Percentiles rank a stretch among this genome's conserved stretches.
These are phyloP conservation scores for Monosporascus cannonballus DNA, from an alignment of 2,329 filamentous ascomycete species.

Conservation along the genomic window DNA sequence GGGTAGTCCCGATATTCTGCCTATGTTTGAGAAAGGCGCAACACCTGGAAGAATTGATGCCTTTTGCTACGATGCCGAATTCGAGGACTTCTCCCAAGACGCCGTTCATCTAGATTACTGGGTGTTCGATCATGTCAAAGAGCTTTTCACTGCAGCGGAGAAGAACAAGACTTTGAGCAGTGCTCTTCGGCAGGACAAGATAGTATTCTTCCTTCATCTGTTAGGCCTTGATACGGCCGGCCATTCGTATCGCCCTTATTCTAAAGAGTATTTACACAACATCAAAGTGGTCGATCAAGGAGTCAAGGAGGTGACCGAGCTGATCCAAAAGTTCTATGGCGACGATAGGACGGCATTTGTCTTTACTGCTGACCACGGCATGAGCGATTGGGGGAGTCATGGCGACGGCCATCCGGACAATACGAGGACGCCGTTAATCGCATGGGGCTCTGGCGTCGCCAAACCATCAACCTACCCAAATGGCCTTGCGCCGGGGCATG, in stretches of 20 bases:
- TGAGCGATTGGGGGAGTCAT: slow-evolving; percentile 99
- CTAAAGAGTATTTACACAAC: slow-evolving; percentile 90
- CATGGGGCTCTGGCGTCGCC: slow-evolving; percentile 88
- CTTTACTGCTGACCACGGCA: slow-evolving; percentile 96
- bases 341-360: slow-evolving; percentile 87
- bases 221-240: slow-evolving; percentile 88
- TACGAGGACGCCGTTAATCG: slow-evolving; percentile 85
- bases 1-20: slow-evolving; percentile 95
- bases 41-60: slow-evolving; percentile 80
- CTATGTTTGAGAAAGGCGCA: slow-evolving; percentile 95
- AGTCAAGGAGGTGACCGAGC: slow-evolving; percentile 72
- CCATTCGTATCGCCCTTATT: slow-evolving; percentile 83
- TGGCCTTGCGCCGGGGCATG: slow-evolving; percentile 68
- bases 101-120: slow-evolving; percentile 79
- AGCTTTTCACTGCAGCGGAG: slow-evolving; percentile 74
- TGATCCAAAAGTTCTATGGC: slow-evolving; percentile 80
- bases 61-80: slow-evolving; percentile 75
- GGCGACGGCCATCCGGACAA: slow-evolving; percentile 97
- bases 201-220: slow-evolving; percentile 93
- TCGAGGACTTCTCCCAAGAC: slow-evolving; percentile 84
- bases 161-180: slow-evolving; percentile 69
- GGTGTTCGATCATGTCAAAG: slow-evolving; percentile 93
- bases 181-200: slow-evolving; percentile 71
- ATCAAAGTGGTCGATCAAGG: slow-evolving; percentile 91
- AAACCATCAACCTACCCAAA: slow-evolving; percentile 56